Base-by-base conservation (phyloP, 75 land plant genomes). In the Azolla pinnata region DNA sequence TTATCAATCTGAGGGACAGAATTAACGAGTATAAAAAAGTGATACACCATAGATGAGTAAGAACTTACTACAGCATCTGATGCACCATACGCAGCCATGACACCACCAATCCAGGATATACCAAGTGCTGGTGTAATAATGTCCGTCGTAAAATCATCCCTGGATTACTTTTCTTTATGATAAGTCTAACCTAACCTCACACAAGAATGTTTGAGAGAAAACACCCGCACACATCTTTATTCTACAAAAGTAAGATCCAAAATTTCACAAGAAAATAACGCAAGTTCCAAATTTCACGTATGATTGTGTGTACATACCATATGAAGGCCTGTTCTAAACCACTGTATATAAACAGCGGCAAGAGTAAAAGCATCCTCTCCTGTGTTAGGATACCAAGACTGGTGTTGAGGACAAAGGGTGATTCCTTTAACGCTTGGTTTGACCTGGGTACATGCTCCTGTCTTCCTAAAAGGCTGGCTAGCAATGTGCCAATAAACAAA, bases 11-110 rank as follows among this genome's bases (percentile, higher is more conserved):
- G n/a, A n/a, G n/a, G n/a, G n/a, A n/a, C n/a, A n/a, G n/a, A n/a
- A n/a, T n/a, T n/a, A n/a, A n/a, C n/a, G n/a, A n/a, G n/a, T n/a
- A n/a, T n/a, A n/a, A n/a, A n/a, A n/a, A n/a, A n/a, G n/a, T n/a
- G n/a, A n/a, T n/a, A n/a, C n/a, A n/a, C n/a, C n/a, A n/a, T n/a
- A n/a, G n/a, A n/a, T n/a, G n/a, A n/a, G n/a, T n/a, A 38, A 38
- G 14, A 38, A 62, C 97, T 84, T 75, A 87, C 92, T 1, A 82
- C 45, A 31, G 88, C 88, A 81, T 91, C 93, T 65, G 79, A 66
- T 56, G 83, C 88, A 10, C 97, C 97, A 78, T 71, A 87, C 8
- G 85, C 63, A 24, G 88, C 97, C 97, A 91, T 91, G 44, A 84
- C 68, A 57, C 92, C 92, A 67, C 92, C 97, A 33, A 91, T 87